Conservation (phyloP, 306 rosid genomes). For the Nissolia schottii region DNA sequence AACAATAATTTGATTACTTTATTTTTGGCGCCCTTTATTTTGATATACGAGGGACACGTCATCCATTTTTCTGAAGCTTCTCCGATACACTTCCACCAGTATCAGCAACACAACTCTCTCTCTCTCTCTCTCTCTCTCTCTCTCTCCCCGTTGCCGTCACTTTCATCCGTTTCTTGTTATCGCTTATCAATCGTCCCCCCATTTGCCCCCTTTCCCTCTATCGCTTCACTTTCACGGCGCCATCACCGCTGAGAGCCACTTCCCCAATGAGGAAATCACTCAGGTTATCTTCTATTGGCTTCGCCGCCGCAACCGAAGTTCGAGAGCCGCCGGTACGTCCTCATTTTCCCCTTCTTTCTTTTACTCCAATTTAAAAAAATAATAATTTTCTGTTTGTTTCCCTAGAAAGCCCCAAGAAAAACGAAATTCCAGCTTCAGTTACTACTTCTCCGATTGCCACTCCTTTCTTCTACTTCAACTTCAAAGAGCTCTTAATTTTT, state of each 20-base stretch:
- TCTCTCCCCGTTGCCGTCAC: neutral
- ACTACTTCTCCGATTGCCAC: neutral
- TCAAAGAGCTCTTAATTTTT: no score
- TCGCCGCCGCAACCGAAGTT: neutral
- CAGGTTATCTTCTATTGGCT: conserved; percentile 26
- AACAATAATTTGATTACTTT: no score
- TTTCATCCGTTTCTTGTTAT: neutral
- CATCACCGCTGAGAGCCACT: neutral
- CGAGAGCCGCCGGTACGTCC: conserved; percentile 28
- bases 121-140: no score
- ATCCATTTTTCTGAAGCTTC: neutral
- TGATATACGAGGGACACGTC: neutral
- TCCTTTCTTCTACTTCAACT: neutral
- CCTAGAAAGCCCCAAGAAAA: no score
- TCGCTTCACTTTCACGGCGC: neutral
- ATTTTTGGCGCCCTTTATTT: neutral
- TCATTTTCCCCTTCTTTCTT: neutral
- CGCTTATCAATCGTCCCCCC: no score
- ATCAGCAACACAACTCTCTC: neutral
- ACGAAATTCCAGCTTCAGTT: no score
- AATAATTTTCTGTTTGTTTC: neutral
- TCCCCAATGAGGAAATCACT: conserved; percentile 35
- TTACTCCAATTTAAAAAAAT: neutral
- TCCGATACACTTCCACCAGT: neutral
- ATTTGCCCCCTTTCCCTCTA: neutral